Evolutionary conservation across 164 flowering plant species (phyloP).

Genomic region (Vitis vinifera): ASM3070453v1 NC_081823.1:926501-927000

Average conservation of each 20-base stretch:
- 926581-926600: not conserved
- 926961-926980: too few species aligned
- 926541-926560: too few species aligned
- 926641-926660: not conserved
- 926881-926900: too few species aligned
- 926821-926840: not conserved
- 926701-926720: not conserved
- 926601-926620: not conserved
- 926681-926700: too few species aligned
- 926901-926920: too few species aligned
- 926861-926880: too few species aligned
- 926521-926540: too few species aligned
- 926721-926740: not conserved
- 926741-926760: not conserved
- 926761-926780: not conserved
- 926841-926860: too few species aligned
- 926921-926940: too few species aligned
- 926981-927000: too few species aligned
- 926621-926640: not conserved
- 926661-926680: not conserved
- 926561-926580: not conserved
- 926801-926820: not conserved
- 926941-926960: too few species aligned
- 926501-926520: too few species aligned
- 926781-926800: not conserved